Percentiles rank a stretch among this genome's conserved stretches.
Evolutionary conservation across 352 stramenopile genomes (phyloP).

Genomic region (Globisporangium nunn): DNA sequence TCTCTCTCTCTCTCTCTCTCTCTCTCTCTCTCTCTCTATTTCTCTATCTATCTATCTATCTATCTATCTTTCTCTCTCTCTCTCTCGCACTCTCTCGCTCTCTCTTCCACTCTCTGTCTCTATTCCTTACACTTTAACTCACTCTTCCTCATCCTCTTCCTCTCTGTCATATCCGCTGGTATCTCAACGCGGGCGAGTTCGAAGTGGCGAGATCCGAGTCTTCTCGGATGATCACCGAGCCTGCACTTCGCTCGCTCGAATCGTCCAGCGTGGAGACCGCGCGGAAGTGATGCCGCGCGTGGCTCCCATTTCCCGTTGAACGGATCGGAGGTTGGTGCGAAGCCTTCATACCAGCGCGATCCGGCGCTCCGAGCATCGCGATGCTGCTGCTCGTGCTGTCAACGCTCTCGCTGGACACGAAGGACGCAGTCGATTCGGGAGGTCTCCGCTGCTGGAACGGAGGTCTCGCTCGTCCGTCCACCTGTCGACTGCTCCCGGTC

Average conservation of each 20-base stretch:
- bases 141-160: neutral
- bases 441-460: neutral
- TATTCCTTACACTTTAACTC: neutral
- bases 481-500: neutral
- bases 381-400: conserved; percentile 1
- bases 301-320: neutral
- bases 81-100: neutral
- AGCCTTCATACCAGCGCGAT: neutral
- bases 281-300: neutral
- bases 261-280: neutral
- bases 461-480: too few relatives aligned
- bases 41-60: neutral
- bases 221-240: neutral
- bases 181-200: neutral
- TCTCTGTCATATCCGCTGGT: conserved; percentile 2
- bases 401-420: neutral
- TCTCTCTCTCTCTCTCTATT: neutral
- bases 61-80: neutral
- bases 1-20: conserved; percentile 1
- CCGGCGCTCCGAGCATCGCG: neutral
- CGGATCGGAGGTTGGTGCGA: neutral
- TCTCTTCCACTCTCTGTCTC: neutral
- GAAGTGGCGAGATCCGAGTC: neutral
- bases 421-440: neutral
- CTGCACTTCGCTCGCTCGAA: neutral